Evolutionary conservation across 2,329 filamentous ascomycete species (phyloP), one percentile per base, ranked within the genome.

Genomic region (Colletotrichum sp.): DNA sequence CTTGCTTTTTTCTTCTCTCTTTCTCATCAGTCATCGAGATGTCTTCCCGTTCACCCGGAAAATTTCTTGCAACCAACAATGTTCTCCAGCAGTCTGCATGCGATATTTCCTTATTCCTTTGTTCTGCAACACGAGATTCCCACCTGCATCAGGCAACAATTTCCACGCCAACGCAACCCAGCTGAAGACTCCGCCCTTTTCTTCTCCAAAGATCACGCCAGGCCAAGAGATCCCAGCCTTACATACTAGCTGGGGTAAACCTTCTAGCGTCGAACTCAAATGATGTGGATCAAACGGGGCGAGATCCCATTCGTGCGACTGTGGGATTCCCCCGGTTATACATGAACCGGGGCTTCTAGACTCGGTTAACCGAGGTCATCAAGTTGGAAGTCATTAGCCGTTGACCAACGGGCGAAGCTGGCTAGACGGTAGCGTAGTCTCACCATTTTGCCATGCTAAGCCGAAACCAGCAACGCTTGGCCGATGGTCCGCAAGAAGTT

Each of bases 261-360:
- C 15, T 13, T 68, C 39, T 64, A 75, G 63, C 32, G 21, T 26
- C 39, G 69, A 72, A 64, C 64, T 57, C 69, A 64, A 69, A 69
- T 36, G 13, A 15, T 52, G 63, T 21, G 57, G 39, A 30, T 39
- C 12, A 12, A 10, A 39, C 69, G 57, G 69, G 70, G 67, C 28
- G 44, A 21, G 10, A 72, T 73, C 69, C 71, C 32, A 74, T 71
- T 74, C 21, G 71, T 34, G 71, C 66, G 59, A 63, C 30, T 72
- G 9, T 16, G 15, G 24, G 12, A n/a, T 16, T 18, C 59, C 63
- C 70, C 67, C 34, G 32, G 67, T 15, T 60, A 13, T 32, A n/a
- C 32, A 59, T 59, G n/a, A 65, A 21, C 71, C 21, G 30, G 49
- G 39, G 24, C 52, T 30, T 44, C 62, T n/a, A 66, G 62, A 21